phyloP scores from a whole-genome alignment of 192 early-diverging fungal genomes.

The Gigaspora rosea region DNA sequence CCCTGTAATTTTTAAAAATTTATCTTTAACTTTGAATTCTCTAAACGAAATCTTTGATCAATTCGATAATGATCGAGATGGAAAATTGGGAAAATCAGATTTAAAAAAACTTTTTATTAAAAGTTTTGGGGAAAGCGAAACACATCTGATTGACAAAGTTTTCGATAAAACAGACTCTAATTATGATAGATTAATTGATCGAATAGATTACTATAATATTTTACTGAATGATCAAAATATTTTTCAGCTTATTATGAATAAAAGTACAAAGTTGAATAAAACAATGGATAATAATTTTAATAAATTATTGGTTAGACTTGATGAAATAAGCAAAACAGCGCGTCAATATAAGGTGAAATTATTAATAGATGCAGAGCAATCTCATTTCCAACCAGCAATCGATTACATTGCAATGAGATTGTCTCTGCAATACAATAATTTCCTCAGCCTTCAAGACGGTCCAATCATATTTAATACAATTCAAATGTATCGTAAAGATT shows the following conservation, averaged over 20 bases:
- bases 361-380: slow-evolving; percentile 93
- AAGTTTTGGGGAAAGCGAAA: slow-evolving; percentile 33
- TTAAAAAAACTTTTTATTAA: slow-evolving; percentile 40
- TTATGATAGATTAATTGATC: slow-evolving; percentile 63
- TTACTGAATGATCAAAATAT: slow-evolving; percentile 65
- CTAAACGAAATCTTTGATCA: slow-evolving; percentile 53
- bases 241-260: slow-evolving; percentile 50
- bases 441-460: slow-evolving; percentile 19
- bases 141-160: slow-evolving; percentile 37
- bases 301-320: slow-evolving; percentile 66
- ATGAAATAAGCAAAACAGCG: slow-evolving; percentile 67
- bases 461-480: slow-evolving; percentile 92
- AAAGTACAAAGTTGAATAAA: slow-evolving; percentile 36
- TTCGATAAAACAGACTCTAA: slow-evolving; percentile 55
- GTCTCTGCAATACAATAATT: slow-evolving; percentile 69
- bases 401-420: slow-evolving; percentile 79
- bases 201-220: slow-evolving; percentile 62
- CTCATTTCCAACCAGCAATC: slow-evolving; percentile 91
- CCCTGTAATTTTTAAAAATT: slow-evolving; percentile 71
- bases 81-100: slow-evolving; percentile 40
- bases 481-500: slow-evolving; percentile 90
- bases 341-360: slow-evolving; percentile 64
- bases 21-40: slow-evolving; percentile 57
- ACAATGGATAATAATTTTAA: slow-evolving; percentile 75
- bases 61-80: slow-evolving; percentile 39